Percentiles rank a stretch among this genome's conserved stretches.
Conservation (phyloP, 1,139 yeast genomes). For the Scheffersomyces lignicola region DNA sequence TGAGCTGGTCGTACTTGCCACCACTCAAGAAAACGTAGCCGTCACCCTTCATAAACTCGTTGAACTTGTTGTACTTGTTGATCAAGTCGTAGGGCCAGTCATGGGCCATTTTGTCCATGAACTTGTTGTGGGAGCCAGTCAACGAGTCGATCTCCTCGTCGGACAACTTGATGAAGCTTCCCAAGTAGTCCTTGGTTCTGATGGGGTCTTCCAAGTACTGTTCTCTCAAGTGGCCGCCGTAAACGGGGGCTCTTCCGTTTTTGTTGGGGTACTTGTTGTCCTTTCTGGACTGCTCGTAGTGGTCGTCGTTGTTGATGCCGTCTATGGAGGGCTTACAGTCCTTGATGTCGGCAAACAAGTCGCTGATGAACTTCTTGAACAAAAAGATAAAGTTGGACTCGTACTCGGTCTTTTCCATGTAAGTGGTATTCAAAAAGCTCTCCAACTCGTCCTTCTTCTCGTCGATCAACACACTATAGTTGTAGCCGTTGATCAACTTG, state of each 20-base stretch:
- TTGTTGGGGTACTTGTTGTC: slow-evolving; percentile 20
- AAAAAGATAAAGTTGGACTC: slow-evolving; percentile 18
- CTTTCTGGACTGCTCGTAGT: slow-evolving; percentile 22
- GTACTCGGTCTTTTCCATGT: slow-evolving; percentile 15
- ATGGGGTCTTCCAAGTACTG: slow-evolving; percentile 29
- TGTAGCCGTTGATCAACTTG: slow-evolving; percentile 21
- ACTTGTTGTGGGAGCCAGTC: slow-evolving; percentile 21
- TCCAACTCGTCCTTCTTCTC: slow-evolving; percentile 7
- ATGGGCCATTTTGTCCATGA: slow-evolving; percentile 19
- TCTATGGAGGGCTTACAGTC: slow-evolving; percentile 23
- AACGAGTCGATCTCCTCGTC: slow-evolving; percentile 20
- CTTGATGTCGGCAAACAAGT: slow-evolving; percentile 18
- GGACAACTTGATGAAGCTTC: slow-evolving; percentile 21
- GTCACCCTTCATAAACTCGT: slow-evolving; percentile 41
- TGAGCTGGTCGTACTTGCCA: slow-evolving; percentile 56
- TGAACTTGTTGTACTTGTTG: slow-evolving; percentile 17
- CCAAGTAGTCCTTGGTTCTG: slow-evolving; percentile 25
- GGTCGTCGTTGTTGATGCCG: slow-evolving; percentile 26
- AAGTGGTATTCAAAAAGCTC: slow-evolving; percentile 11
- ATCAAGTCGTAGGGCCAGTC: slow-evolving; percentile 24
- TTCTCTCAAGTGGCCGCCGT: slow-evolving; percentile 40
- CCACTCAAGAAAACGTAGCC: slow-evolving; percentile 70
- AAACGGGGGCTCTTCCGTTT: slow-evolving; percentile 27
- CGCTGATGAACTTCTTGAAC: slow-evolving; percentile 20
- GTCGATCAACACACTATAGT: slow-evolving; percentile 17